A percentile compares a stretch with the other conserved stretches of the same genome.
Conservation (phyloP, 208 protist genomes). For the Naegleria lovaniensis region DNA sequence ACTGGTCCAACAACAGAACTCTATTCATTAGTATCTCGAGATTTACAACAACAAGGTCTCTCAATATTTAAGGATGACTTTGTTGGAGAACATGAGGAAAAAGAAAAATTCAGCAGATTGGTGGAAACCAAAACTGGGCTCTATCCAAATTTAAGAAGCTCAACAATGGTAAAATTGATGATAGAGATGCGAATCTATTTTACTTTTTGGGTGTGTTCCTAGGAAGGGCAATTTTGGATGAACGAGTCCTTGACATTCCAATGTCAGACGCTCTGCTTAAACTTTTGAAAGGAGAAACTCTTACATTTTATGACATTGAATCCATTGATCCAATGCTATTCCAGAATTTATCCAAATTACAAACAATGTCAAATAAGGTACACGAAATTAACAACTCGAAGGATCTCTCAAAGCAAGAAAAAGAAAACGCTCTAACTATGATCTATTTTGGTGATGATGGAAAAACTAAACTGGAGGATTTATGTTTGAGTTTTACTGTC, state of each 20-base stretch:
- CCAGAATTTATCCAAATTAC: slow-evolving; percentile 37
- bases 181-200: background rate
- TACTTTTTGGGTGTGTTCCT: slow-evolving; percentile 62
- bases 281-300: slow-evolving; percentile 63
- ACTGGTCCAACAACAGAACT: slow-evolving; percentile 76
- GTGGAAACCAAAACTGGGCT: background rate
- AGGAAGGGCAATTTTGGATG: slow-evolving; percentile 64
- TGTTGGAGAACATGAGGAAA: background rate
- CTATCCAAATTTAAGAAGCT: background rate
- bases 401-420: background rate
- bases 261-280: slow-evolving; percentile 62
- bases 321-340: slow-evolving; percentile 54
- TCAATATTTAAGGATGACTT: slow-evolving; percentile 1
- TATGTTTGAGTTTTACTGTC: slow-evolving; percentile 64
- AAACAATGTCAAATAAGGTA: background rate
- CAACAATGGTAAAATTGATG: too few species aligned
- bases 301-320: slow-evolving; percentile 59
- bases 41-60: background rate
- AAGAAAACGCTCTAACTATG: too few species aligned
- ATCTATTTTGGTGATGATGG: background rate
- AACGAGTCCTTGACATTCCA: slow-evolving; percentile 59
- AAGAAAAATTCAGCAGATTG: background rate
- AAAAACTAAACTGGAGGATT: slow-evolving; percentile 45
- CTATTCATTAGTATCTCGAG: slow-evolving; percentile 66
- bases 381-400: background rate